phyloP scores from a whole-genome alignment of 257 asterid species.

The Hygrophila difformis region DNA sequence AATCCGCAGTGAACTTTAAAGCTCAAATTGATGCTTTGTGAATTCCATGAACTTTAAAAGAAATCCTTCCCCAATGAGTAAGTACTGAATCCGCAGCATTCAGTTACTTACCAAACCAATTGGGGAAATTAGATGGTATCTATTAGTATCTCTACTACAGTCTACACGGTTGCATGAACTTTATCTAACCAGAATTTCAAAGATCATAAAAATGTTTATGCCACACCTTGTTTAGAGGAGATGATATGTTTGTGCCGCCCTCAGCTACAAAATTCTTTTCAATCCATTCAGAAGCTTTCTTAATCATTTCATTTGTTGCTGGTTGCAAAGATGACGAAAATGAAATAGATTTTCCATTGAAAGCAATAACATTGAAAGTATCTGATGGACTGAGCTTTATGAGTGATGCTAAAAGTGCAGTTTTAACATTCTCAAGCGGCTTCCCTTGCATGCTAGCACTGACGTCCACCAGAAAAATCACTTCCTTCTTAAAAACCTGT shows the following conservation, averaged over 20 bases:
- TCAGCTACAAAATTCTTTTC: conserved; percentile 38
- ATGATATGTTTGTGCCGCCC: conserved; percentile 53
- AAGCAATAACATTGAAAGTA: conserved; percentile 60
- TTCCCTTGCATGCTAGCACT: conserved; percentile 74
- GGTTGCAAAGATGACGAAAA: conserved; percentile 51
- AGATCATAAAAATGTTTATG: conserved; percentile 5
- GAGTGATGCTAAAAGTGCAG: conserved; percentile 46
- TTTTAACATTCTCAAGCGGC: conserved; percentile 53
- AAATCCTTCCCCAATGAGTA: no score
- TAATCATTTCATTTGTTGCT: conserved; percentile 38
- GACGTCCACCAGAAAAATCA: conserved; percentile 59
- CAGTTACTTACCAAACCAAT: neutral
- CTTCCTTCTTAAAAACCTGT: conserved; percentile 68
- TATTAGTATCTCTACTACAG: no score
- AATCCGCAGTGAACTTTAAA: no score
- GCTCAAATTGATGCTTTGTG: no score
- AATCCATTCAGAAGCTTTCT: conserved; percentile 55
- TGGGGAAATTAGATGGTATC: neutral
- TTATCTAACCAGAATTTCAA: conserved; percentile 6
- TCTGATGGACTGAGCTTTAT: conserved; percentile 48
- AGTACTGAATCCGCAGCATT: no score
- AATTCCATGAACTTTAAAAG: no score
- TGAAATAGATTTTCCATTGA: conserved; percentile 28
- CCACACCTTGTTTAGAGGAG: conserved; percentile 60
- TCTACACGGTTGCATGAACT: neutral